These are phyloP conservation scores for Immersiella caudata DNA, from an alignment of 495 filamentous ascomycete species.

Conservation along the genomic window DNA sequence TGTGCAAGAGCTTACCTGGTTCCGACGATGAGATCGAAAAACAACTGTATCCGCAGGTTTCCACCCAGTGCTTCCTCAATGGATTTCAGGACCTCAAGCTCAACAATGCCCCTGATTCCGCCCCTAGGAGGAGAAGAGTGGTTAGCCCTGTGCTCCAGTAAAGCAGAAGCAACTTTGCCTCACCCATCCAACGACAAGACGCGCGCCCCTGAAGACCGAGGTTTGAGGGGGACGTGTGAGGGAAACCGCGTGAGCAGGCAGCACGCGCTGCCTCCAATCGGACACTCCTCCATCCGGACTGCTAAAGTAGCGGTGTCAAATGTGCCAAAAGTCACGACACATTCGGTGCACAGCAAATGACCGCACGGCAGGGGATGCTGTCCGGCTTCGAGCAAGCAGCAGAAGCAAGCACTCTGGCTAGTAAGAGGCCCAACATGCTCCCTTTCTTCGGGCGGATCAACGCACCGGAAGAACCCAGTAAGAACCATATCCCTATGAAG, in stretches of 20 bases:
- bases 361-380: conserved; percentile 11
- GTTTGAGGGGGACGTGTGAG: conserved; percentile 12
- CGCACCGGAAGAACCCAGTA: conserved; percentile 1
- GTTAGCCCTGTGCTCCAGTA: neutral
- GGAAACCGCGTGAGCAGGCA: neutral
- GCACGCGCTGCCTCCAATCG: conserved; percentile 4
- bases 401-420: conserved; percentile 15
- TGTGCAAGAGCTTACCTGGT: conserved; percentile 7
- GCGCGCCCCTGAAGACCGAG: conserved; percentile 7
- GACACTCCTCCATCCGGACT: conserved; percentile 1
- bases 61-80: conserved; percentile 7
- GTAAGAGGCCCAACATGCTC: neutral
- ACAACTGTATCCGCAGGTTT: conserved; percentile 7
- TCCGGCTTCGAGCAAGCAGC: conserved; percentile 4
- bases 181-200: conserved; percentile 8
- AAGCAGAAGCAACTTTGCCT: neutral
- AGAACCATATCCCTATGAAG: conserved; percentile 6
- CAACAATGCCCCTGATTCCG: conserved; percentile 15
- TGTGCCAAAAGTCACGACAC: conserved; percentile 9
- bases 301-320: neutral
- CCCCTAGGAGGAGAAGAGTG: conserved; percentile 1
- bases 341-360: conserved; percentile 8
- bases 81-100: conserved; percentile 14
- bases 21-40: conserved; percentile 18
- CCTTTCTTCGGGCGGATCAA: conserved; percentile 1